These are phyloP conservation scores for Penicillium sp. DNA, from an alignment of 2,329 filamentous ascomycete genomes.

Conservation along the genomic window DNA sequence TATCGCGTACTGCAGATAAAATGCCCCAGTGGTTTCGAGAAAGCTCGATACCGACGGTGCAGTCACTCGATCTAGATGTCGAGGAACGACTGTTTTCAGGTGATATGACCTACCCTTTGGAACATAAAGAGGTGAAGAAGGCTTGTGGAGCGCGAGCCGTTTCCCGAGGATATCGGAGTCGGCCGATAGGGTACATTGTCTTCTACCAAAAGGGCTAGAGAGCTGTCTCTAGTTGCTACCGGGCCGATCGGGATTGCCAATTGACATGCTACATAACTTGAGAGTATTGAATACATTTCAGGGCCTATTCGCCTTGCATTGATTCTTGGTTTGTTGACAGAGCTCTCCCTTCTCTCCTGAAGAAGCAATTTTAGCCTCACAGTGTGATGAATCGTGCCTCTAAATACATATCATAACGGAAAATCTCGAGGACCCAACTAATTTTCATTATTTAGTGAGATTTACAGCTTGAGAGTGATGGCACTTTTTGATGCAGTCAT, in stretches of 20 bases:
- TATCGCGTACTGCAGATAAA: not conserved
- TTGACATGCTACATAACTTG: not conserved
- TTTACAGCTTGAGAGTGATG: not conserved
- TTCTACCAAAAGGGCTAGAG: slow-evolving; percentile 4
- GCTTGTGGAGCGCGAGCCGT: slow-evolving; percentile 12
- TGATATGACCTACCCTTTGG: not conserved
- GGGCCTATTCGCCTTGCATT: not conserved
- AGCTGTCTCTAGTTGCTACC: not conserved
- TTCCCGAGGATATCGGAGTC: slow-evolving; percentile 26
- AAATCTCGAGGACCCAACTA: too few species aligned
- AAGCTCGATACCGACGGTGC: not conserved
- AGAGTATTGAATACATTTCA: not conserved
- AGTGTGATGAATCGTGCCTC: not conserved
- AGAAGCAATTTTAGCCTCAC: not conserved
- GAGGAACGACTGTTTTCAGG: not conserved
- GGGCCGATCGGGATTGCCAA: slow-evolving; percentile 1
- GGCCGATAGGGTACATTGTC: slow-evolving; percentile 18
- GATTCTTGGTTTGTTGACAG: not conserved
- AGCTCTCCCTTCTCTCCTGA: not conserved
- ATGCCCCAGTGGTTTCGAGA: not conserved
- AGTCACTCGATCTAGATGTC: not conserved
- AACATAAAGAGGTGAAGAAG: slow-evolving; percentile 4
- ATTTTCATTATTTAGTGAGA: not conserved
- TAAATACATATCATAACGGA: too few species aligned
- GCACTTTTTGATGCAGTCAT: slow-evolving; percentile 12